Base-by-base conservation (phyloP, 768 basidiomycete species). In the Phaeotremella skinneri region DNA sequence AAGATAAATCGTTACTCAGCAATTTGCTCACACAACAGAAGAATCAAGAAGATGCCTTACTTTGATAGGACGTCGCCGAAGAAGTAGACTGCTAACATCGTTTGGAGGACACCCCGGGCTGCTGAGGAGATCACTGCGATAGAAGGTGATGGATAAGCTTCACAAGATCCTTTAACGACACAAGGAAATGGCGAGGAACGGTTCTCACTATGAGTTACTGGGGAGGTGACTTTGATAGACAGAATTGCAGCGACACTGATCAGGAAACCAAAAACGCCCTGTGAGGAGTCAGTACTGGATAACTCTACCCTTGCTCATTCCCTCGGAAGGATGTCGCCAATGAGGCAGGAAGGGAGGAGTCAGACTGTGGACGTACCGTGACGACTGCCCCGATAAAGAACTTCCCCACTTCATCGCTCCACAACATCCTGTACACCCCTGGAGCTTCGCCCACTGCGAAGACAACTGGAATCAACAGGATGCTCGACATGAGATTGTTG, bases 181-280 rank as follows among this genome's bases (percentile, higher is more conserved):
- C 16, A 25, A 17, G 9, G 16, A 41, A 23, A 11, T 25, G 17
- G 23, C 55, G 45, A 20, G 41, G 32, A 41, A n/a, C 14, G 11
- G 20, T 23, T 60, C 69, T 49, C 25, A 71, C 69, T 98, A 77
- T 98, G 93, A 2, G 93, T 93, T 74, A 97, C 91, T 14, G 93
- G 93, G 0, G 91, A 94, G 6, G 93, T 98, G 61, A 97, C 89
- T 77, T 98, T 93, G 81, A 98, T 96, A 25, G 90, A 92, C 29
- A 98, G 82, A 61, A 93, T 80, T 62, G 89, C 90, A 9, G 93
- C 92, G 54, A 98, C 84, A 78, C 88, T 90, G 85, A 98, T 96
- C 67, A 93, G 79, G 82, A 96, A 98, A 9, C 93, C 93, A 55
- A 72, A 69, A 41, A 67, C 26, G 11, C 70, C 70, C 66, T 67